A percentile compares a stretch with the other conserved stretches of the same genome.
phyloP scores from a whole-genome alignment of 2,329 filamentous ascomycete species.

The Epichloe uncinata region DNA sequence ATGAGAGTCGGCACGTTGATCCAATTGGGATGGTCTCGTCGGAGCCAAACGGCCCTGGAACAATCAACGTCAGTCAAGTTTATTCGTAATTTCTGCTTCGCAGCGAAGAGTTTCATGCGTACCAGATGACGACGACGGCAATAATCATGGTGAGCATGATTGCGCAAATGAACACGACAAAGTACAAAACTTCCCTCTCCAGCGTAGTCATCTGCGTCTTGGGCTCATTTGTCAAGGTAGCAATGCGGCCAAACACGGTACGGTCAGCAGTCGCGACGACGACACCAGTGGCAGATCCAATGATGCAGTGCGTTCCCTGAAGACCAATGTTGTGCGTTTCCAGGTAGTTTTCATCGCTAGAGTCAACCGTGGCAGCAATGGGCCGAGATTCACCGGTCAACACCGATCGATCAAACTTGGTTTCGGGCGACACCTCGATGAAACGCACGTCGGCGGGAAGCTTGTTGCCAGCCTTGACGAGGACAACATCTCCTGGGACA shows the following conservation, averaged over 20 bases:
- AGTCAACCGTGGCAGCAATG: slow-evolving; percentile 48
- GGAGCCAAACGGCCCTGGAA: slow-evolving; percentile 54
- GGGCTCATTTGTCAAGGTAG: slow-evolving; percentile 56
- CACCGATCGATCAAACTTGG: slow-evolving; percentile 60
- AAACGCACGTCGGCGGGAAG: slow-evolving; percentile 62
- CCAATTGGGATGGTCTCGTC: slow-evolving; percentile 51
- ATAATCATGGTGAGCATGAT: slow-evolving; percentile 55
- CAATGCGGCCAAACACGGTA: slow-evolving; percentile 66
- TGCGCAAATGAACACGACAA: slow-evolving; percentile 55
- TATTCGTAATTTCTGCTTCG: background rate
- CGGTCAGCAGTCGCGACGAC: slow-evolving; percentile 59
- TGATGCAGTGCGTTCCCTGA: slow-evolving; percentile 67
- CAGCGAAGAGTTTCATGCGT: slow-evolving; percentile 10
- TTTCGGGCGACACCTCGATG: slow-evolving; percentile 52
- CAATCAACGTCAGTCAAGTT: background rate
- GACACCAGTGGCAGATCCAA: slow-evolving; percentile 51
- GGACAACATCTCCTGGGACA: slow-evolving; percentile 58
- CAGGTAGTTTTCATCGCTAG: slow-evolving; percentile 59
- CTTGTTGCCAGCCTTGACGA: slow-evolving; percentile 59
- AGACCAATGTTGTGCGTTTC: slow-evolving; percentile 66
- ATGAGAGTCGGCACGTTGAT: slow-evolving; percentile 62
- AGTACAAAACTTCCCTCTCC: slow-evolving; percentile 59
- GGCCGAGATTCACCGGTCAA: slow-evolving; percentile 57
- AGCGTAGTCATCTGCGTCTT: slow-evolving; percentile 55
- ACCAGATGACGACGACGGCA: slow-evolving; percentile 54